Evolutionary conservation across 2,329 filamentous ascomycete species (phyloP).

Genomic region (Fusarium nisikadoi): DNA sequence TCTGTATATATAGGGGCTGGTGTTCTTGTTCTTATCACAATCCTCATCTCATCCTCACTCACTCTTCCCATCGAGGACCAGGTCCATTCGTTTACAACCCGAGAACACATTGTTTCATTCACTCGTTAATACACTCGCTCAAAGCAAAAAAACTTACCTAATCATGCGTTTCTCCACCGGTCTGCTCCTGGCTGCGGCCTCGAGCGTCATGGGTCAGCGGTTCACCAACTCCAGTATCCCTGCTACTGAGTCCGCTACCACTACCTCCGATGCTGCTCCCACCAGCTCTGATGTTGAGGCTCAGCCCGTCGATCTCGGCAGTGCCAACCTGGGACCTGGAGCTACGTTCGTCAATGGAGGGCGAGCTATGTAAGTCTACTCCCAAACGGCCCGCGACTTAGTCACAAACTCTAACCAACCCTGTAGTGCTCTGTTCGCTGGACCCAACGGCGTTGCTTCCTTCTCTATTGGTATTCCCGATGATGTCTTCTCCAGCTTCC

Average conservation of each 20-base stretch:
- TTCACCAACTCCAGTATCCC: conserved; percentile 31
- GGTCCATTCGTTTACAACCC: conserved; percentile 32
- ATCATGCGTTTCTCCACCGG: conserved; percentile 28
- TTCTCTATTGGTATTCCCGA: conserved; percentile 2
- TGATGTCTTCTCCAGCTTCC: rapidly evolving
- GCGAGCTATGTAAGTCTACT: conserved; percentile 14
- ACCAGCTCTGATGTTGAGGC: neutral
- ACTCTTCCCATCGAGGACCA: conserved; percentile 33
- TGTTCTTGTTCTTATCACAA: conserved; percentile 2
- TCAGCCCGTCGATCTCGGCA: neutral
- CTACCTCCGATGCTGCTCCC: neutral
- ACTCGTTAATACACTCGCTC: neutral
- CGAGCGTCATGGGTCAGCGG: conserved; percentile 23
- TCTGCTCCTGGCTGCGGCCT: conserved; percentile 26
- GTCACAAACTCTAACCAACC: neutral
- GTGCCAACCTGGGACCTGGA: neutral
- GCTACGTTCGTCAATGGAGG: neutral
- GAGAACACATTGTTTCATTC: conserved; percentile 18
- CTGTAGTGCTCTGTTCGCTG: neutral
- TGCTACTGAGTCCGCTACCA: neutral
- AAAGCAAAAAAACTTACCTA: neutral
- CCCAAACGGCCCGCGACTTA: rapidly evolving
- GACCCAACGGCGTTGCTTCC: neutral
- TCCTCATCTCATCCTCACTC: conserved; percentile 31
- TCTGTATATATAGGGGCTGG: conserved; percentile 22